Evolutionary conservation across 345 rosid species (phyloP), one percentile per base, ranked within the genome.

Genomic region (Ceriops zippeliana): DNA sequence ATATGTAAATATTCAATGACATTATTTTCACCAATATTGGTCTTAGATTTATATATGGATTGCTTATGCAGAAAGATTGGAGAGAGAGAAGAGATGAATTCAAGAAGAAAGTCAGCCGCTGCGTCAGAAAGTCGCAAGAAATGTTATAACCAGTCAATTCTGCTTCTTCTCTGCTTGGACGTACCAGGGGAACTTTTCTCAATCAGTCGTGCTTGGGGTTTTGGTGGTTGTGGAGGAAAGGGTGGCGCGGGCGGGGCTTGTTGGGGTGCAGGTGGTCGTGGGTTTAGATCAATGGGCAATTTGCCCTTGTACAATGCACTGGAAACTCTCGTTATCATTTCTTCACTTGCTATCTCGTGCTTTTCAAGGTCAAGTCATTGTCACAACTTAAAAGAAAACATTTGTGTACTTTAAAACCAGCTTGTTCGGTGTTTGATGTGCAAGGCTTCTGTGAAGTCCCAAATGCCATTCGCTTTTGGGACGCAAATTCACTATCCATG

Each of bases 71-170:
- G 92, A 93, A 87, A 52, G 87, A 93, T 68, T 93, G 98, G 97
- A 85, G 98, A 80, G 97, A 93, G 6, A 85, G 76, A 61, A 83
- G 86, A 72, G 86, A 75, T 3, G 97, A 87, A 54, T 90, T 93
- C 84, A 89, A 61, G 86, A 90, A 86, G 84, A 93, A 86, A 81
- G 98, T 93, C 19, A 76, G 90, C 74, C 93, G 89, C 52, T 87
- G 97, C 20, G 97, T 93, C 11, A 82, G 96, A 78, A 81, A 72
- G 77, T 93, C 98, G 11, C 96, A 90, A 82, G 97, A 93, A 74
- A 82, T 89, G 92, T 72, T 89, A 34, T 88, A 75, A 77, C 60
- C 65, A 5, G 2, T 0, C n/a, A 31, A 21, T 4, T 0, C 5
- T 5, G 51, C 30, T 8, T 57, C 62, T 24, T 21, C 27, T 26